Evolutionary conservation across 768 basidiomycete species (phyloP), one percentile per base, ranked within the genome.

Genomic region (Chalciporus sphaerocephalus): DNA sequence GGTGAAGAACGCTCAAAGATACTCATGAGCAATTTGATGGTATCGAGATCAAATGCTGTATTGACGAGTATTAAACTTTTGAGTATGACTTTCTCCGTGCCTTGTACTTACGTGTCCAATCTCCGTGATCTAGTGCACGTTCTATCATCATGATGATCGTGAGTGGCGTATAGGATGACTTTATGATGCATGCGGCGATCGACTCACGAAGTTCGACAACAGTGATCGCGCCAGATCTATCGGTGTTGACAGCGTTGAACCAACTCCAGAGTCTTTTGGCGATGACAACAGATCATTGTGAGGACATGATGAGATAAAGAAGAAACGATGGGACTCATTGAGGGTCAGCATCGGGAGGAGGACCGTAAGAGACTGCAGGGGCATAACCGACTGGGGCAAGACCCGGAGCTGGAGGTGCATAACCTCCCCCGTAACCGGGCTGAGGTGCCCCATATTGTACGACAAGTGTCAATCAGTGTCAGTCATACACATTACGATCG

Each of bases 21-120:
- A 20, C 74, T 73, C 83, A 92, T 89, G 51, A 91, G 71, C 25
- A 91, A 74, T 70, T 88, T 90, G 63, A 91, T 85, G 20, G 90
- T 92, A 57, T 91, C 90, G 44, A 87, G 69, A 67, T 91, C 89
- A 57, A 92, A 92, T 5, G 83, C 87, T 88, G 43, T 7, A 28
- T 13, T 21, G 17, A 4, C 11, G 16, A 13, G 17, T 4, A 24
- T 16, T 15, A 38, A n/a, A 15, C 38, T 22, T n/a, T 18, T 5
- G 18, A 25, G 16, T 11, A 24, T 7, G 2, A 30, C 12, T 22
- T 11, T 24, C n/a, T 6, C 30, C 13, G 28, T 15, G 30, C n/a
- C 30, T 13, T 12, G 11, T 34, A 73, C 88, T 64, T 53, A 90
- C 88, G 79, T 54, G 75, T 76, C 86, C 85, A 90, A 58, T 92